Percentiles rank a stretch among this genome's conserved stretches.
phyloP scores from a whole-genome alignment of 805 yeast species.

The Teunomyces gatunensis region DNA sequence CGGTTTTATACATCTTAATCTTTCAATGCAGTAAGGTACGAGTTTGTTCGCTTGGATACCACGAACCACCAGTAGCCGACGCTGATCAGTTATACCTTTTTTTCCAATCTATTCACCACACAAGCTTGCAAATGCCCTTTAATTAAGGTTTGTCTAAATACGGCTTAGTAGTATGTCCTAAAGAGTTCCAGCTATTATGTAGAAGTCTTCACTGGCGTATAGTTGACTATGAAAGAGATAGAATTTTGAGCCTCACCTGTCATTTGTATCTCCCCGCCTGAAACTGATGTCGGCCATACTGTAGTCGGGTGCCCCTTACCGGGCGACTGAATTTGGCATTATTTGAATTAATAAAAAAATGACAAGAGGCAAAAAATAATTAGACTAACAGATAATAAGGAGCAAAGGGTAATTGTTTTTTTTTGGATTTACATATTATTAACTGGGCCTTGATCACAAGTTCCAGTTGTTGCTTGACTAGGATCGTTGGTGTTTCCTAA shows the following conservation, averaged over 20 bases:
- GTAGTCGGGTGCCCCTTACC: neutral
- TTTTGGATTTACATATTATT: neutral
- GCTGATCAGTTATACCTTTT: too few species aligned
- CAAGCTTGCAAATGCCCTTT: neutral
- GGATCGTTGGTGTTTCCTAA: neutral
- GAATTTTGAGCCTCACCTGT: neutral
- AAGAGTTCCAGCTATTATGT: neutral
- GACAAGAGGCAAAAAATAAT: neutral
- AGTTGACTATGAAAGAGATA: neutral
- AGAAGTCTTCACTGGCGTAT: neutral
- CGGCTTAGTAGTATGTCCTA: neutral
- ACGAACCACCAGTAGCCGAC: too few species aligned
- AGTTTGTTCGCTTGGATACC: neutral
- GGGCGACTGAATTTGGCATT: neutral
- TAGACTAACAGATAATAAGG: neutral
- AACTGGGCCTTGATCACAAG: neutral
- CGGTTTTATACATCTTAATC: neutral
- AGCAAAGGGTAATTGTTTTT: neutral
- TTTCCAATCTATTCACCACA: too few species aligned
- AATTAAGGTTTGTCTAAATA: neutral
- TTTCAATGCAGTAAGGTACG: neutral
- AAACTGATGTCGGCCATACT: neutral
- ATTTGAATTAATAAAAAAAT: neutral
- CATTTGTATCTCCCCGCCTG: neutral
- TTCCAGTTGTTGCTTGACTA: neutral